Base-by-base conservation (phyloP, 257 asterid species). In the Verbena officinalis region DNA sequence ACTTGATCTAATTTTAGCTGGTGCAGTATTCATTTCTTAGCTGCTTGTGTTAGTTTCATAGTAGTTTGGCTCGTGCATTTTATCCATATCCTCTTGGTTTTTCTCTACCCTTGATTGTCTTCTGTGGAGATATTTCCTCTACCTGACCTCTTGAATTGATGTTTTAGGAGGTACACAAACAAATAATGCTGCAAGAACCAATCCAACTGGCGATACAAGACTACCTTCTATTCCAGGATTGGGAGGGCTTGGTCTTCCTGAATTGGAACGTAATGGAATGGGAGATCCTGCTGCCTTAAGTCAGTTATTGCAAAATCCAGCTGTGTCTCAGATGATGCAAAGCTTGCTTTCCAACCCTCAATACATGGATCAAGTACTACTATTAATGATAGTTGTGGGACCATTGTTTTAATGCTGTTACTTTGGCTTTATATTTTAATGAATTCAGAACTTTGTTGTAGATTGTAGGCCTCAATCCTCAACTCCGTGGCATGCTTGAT, bases 281-380 rank as follows among this genome's bases (percentile, higher is more conserved):
- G 65, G 70, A 20, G 83, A 80, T 70, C 53, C 84, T 33, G 44
- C 88, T 38, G 20, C 78, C 11, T 38, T 73, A 27, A 74, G 64
- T 62, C 89, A 80, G 72, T 52, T 85, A 50, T 22, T 80, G 79
- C 83, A 82, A 62, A 82, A 74, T 64, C 89, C 89, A 60, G 78
- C 84, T 36, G 36, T 78, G 62, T 30, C 86, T 20, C 92, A 82
- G 85, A 80, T 80, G 84, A 78, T 67, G 82, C 86, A 70, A 43
- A 82, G 76, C 72, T 33, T 80, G 62, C 79, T 83, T 64, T 80
- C 89, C 48, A 69, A 83, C 70, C 92, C 89, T 19, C 89, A 80
- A 31, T 74, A 78, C 75, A 65, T 82, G 78, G 79, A 82, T 52
- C 89, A 78, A 66, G 89, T 80, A 74, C 55, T 58, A 4, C 3